Evolutionary conservation across 257 asterid genomes (phyloP).

Genomic region (Lantana camara): DNA sequence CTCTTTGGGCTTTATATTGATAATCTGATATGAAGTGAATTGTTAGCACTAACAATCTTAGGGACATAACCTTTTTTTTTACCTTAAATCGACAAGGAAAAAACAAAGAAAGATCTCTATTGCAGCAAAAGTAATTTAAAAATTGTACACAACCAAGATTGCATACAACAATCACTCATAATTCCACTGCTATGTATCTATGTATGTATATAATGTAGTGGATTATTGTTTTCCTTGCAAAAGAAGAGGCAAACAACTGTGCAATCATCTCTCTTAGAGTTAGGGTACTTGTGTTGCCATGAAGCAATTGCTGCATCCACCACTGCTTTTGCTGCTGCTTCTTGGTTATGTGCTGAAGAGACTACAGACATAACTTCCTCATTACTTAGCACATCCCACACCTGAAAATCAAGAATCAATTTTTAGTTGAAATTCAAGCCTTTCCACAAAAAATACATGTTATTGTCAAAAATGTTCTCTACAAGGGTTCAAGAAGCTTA

Average conservation of each 20-base stretch:
- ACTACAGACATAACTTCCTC: slow-evolving; percentile 59
- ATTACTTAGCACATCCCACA: slow-evolving; percentile 85
- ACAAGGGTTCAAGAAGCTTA: too few species aligned
- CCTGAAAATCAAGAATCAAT: slow-evolving; percentile 37
- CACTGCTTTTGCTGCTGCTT: slow-evolving; percentile 67
- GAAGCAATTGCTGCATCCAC: slow-evolving; percentile 62
- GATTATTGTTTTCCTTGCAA: slow-evolving; percentile 20
- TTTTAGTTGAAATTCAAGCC: neutral
- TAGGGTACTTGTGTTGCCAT: slow-evolving; percentile 70
- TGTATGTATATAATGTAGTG: neutral
- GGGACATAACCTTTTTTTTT: too few species aligned
- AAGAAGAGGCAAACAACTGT: slow-evolving; percentile 67
- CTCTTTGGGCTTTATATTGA: too few species aligned
- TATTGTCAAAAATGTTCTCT: neutral
- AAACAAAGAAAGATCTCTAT: neutral
- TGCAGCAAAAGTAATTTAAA: slow-evolving; percentile 2
- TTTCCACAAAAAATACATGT: neutral
- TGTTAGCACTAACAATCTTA: too few species aligned
- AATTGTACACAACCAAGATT: neutral
- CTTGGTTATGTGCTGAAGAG: slow-evolving; percentile 42
- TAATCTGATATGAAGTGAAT: too few species aligned
- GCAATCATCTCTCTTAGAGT: slow-evolving; percentile 71
- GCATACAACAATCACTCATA: too few species aligned
- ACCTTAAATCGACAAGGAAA: too few species aligned
- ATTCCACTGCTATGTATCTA: neutral